A percentile compares a stretch with the other conserved stretches of the same genome.
Conservation (phyloP, 352 stramenopile species). For the Phytophthora agathidicida region DNA sequence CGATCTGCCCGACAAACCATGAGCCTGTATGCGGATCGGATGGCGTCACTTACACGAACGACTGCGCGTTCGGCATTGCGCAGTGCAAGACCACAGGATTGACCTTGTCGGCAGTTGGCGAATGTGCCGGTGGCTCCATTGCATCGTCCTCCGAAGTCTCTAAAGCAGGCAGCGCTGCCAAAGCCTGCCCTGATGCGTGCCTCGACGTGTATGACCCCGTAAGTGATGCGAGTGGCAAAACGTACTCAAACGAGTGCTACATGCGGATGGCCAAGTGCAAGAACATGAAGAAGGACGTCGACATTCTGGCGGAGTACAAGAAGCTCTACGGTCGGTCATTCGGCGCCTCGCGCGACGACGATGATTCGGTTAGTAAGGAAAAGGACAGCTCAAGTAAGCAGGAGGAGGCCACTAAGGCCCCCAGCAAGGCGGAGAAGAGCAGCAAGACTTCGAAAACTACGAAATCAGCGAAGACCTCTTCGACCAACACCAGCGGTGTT, state of each 20-base stretch:
- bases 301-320: slow-evolving; percentile 18
- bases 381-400: too few species aligned
- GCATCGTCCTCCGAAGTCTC: slow-evolving; percentile 10
- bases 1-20: slow-evolving; percentile 33
- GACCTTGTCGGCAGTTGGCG: slow-evolving; percentile 10
- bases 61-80: slow-evolving; percentile 25
- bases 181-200: slow-evolving; percentile 37
- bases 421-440: slow-evolving; percentile 6
- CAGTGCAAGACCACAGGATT: slow-evolving; percentile 17
- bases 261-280: slow-evolving; percentile 45
- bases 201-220: slow-evolving; percentile 46
- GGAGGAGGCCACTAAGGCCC: slow-evolving; percentile 2
- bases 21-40: slow-evolving; percentile 45
- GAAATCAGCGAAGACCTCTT: slow-evolving; percentile 17
- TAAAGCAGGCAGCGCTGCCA: slow-evolving; percentile 3
- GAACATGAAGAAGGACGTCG: slow-evolving; percentile 23
- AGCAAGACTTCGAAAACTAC: slow-evolving; percentile 18
- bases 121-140: slow-evolving; percentile 19
- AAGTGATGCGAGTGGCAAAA: slow-evolving; percentile 40
- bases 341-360: slow-evolving; percentile 5
- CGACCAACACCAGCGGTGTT: slow-evolving; percentile 1
- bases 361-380: slow-evolving; percentile 5
- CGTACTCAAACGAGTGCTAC: slow-evolving; percentile 48
- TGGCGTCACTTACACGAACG: slow-evolving; percentile 30
- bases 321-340: slow-evolving; percentile 27